Evolutionary conservation across 345 rosid genomes (phyloP).

Genomic region (Eucalyptus marginata): DNA sequence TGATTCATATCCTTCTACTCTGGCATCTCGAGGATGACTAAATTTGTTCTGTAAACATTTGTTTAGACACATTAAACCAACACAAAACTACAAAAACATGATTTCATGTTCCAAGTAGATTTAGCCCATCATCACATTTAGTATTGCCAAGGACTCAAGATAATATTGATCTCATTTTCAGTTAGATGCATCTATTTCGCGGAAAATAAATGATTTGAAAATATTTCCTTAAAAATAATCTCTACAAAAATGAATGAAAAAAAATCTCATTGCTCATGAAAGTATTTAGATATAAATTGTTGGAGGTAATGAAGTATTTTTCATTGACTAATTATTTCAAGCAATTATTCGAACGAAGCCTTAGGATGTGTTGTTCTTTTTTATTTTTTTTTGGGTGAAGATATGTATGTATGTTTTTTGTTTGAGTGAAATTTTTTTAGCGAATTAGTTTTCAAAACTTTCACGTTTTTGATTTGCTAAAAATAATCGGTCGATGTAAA

Average conservation of each 20-base stretch:
- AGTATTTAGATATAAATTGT: background rate
- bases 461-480: background rate
- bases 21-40: background rate
- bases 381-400: background rate
- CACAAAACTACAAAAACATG: background rate
- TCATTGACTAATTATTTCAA: background rate
- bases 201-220: background rate
- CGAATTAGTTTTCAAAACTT: background rate
- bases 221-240: background rate
- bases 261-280: background rate
- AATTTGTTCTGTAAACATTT: background rate
- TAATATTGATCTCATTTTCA: background rate
- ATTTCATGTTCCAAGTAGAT: background rate
- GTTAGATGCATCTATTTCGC: rapidly evolving
- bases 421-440: background rate
- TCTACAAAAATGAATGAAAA: background rate
- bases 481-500: background rate
- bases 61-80: background rate
- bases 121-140: background rate
- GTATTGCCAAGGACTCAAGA: background rate
- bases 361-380: background rate
- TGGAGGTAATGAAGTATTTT: background rate
- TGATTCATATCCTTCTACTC: background rate
- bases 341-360: background rate
- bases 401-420: no score